A percentile compares a stretch with the other conserved stretches of the same genome.
Conservation (phyloP, 164 flowering plant species). For the Pachysandra terminalis region DNA sequence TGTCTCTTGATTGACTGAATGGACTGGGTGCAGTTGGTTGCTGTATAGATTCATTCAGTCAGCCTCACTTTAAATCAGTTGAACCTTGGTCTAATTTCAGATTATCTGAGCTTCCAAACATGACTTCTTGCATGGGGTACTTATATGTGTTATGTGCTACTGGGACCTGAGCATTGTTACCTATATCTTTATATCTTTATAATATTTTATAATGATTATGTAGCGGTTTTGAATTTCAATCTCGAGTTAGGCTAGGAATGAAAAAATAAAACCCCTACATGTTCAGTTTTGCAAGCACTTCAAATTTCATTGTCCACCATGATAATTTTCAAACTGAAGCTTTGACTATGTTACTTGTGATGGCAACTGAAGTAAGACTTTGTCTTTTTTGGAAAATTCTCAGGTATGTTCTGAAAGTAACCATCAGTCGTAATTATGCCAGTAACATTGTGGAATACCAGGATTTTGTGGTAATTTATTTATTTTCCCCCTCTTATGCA, state of each 20-base stretch:
- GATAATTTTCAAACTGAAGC: neutral
- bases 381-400: constrained; percentile 8
- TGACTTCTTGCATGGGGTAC: neutral
- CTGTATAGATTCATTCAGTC: too few species aligned
- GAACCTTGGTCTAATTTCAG: neutral
- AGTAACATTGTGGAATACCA: constrained; percentile 80
- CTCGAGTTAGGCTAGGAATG: too few species aligned
- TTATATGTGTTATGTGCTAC: neutral
- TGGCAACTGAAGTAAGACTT: neutral
- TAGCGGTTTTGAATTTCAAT: too few species aligned
- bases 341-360: neutral
- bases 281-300: too few species aligned
- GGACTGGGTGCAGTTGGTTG: too few species aligned
- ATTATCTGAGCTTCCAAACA: neutral
- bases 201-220: too few species aligned
- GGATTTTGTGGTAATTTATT: constrained; percentile 70
- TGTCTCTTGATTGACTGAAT: too few species aligned
- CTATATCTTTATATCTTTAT: too few species aligned
- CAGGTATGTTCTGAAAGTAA: constrained; percentile 91
- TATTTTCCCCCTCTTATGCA: neutral
- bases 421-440: constrained; percentile 80
- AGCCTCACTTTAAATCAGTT: neutral
- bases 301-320: too few species aligned
- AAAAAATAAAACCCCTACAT: too few species aligned
- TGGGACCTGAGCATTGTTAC: too few species aligned